Base-by-base conservation (phyloP, 2,329 filamentous ascomycete genomes). In the Microsporum audouinii region DNA sequence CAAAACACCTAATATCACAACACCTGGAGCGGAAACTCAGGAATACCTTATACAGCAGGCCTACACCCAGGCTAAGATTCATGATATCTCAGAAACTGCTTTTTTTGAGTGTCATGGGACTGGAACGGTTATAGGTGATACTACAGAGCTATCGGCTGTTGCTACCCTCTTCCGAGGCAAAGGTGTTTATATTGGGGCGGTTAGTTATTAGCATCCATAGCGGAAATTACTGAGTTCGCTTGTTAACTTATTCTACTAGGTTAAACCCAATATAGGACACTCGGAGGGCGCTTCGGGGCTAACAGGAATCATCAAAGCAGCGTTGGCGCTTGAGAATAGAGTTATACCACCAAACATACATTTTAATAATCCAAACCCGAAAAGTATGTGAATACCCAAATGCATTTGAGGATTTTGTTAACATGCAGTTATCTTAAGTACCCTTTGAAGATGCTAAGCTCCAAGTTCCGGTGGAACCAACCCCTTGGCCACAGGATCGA, bases 21-120 rank as follows among this genome's bases (percentile, higher is more conserved):
- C 51, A 2, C 66, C 66, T n/a, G 65, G 55, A 49, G 34, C 39
- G 5, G 58, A 64, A 4, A 65, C 64, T 27, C 66, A 67, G 60
- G 57, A 55, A 56, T 27, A 59, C 0, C 66, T 81, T 61, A 84
- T 81, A 61, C 70, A 68, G 7, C 67, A 71, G 7, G 78, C 77
- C 0, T 82, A 82, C 64, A 61, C 59, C 5, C 63, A 86, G 55
- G 82, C 88, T 51, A 86, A 88, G 47, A 86, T 86, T 62, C 80
- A 92, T 27, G 65, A 10, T 45, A n/a, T 39, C 2, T 39, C 33
- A 2, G n/a, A 8, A 29, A 49, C 45, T 33, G 45, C 45, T 3
- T 38, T 36, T 38, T 14, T 58, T 47, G 57, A 58, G 2, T 33
- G 29, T 10, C 53, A 56, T 12, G 53, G 53, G 0, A 56, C 53